Evolutionary conservation across 768 basidiomycete genomes (phyloP).

Genomic region (Podaxis sp.): DNA sequence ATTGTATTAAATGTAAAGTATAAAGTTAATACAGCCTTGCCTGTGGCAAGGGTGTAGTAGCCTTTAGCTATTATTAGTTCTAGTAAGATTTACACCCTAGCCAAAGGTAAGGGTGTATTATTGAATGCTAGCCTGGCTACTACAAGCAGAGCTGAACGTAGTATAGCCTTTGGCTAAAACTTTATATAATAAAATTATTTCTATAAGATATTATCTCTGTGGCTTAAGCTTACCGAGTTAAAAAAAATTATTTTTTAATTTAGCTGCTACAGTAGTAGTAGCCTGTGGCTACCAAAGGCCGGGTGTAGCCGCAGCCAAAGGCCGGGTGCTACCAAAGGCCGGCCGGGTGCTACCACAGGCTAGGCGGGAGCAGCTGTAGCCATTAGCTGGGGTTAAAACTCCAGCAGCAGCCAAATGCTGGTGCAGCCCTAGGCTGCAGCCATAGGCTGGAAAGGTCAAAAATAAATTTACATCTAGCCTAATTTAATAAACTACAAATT

Average conservation of each 20-base stretch:
- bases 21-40: background rate
- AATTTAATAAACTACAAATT: no score
- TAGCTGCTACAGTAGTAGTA: background rate
- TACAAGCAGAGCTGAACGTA: background rate
- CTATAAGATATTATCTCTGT: constrained; percentile 3
- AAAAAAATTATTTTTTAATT: background rate
- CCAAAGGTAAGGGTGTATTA: background rate
- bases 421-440: no score
- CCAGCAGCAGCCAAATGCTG: no score
- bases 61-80: background rate
- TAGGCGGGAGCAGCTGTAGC: background rate
- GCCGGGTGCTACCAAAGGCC: no score
- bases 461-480: no score
- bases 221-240: background rate
- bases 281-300: no score
- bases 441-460: no score
- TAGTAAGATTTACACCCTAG: background rate
- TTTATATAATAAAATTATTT: background rate
- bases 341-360: no score
- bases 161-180: background rate
- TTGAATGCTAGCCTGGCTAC: background rate
- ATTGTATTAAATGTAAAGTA: background rate
- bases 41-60: background rate
- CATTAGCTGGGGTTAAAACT: background rate
- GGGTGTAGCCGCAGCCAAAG: no score